phyloP scores from a whole-genome alignment of 495 filamentous ascomycete species.

The Bacidia rubella region DNA sequence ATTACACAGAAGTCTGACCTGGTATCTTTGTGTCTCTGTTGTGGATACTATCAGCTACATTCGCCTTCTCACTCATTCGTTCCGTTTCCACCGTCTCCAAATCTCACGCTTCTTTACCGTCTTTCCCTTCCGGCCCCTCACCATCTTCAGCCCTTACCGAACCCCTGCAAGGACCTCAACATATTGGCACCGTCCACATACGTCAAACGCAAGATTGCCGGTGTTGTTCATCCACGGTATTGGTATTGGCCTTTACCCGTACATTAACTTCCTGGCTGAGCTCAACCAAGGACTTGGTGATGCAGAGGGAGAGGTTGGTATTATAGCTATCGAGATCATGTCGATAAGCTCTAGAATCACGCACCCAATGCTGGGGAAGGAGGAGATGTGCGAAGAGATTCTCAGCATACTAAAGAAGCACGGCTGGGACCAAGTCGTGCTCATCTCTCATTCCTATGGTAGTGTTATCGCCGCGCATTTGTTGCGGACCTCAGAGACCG shows the following conservation, averaged over 20 bases:
- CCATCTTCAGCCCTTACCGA: conserved; percentile 25
- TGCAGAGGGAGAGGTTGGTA: conserved; percentile 34
- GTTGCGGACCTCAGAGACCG: conserved; percentile 31
- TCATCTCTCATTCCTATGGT: conserved; percentile 51
- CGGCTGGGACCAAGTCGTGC: conserved; percentile 36
- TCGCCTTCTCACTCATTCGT: conserved; percentile 26
- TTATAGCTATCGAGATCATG: conserved; percentile 52
- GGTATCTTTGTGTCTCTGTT: conserved; percentile 39
- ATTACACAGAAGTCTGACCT: conserved; percentile 45
- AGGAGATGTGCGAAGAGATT: conserved; percentile 39
- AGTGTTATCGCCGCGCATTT: conserved; percentile 49
- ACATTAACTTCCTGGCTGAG: conserved; percentile 39
- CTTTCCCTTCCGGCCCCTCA: conserved; percentile 42
- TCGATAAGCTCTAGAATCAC: conserved; percentile 50
- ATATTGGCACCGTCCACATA: conserved; percentile 55
- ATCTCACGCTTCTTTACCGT: conserved; percentile 24
- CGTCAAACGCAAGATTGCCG: conserved; percentile 36
- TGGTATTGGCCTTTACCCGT: conserved; percentile 52
- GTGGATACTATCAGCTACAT: conserved; percentile 37
- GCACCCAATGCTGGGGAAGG: conserved; percentile 27
- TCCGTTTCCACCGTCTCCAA: conserved; percentile 27
- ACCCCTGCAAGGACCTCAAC: conserved; percentile 36
- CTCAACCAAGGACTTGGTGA: conserved; percentile 24
- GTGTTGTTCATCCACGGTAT: conserved; percentile 61
- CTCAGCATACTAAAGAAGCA: conserved; percentile 38